Conservation (phyloP, 2,329 filamentous ascomycete genomes). For the Pseudopyricularia cyperi region DNA sequence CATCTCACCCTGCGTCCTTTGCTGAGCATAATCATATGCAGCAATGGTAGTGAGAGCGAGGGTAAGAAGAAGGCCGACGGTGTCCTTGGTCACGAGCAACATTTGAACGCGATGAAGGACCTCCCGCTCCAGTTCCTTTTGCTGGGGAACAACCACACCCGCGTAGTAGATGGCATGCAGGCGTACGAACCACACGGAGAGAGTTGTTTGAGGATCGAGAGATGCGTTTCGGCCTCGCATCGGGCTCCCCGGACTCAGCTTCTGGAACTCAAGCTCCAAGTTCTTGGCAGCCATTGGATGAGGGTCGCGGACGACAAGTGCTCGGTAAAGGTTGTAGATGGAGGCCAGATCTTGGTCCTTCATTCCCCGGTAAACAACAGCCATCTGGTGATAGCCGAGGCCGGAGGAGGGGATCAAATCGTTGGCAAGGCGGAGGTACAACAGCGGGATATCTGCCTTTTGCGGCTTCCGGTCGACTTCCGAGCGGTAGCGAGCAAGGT, state of each 20-base stretch:
- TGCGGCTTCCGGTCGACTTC: slow-evolving; percentile 61
- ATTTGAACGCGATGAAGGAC: slow-evolving; percentile 67
- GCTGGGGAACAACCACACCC: slow-evolving; percentile 59
- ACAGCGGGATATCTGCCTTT: slow-evolving; percentile 67
- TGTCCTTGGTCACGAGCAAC: slow-evolving; percentile 54
- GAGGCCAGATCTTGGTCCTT: slow-evolving; percentile 63
- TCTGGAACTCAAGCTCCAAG: slow-evolving; percentile 63
- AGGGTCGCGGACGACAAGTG: slow-evolving; percentile 60
- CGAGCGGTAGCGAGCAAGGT: slow-evolving; percentile 74
- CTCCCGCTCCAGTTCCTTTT: slow-evolving; percentile 73
- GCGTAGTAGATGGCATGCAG: slow-evolving; percentile 77
- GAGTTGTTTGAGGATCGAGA: slow-evolving; percentile 46
- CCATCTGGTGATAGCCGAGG: slow-evolving; percentile 78
- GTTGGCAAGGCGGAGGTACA: slow-evolving; percentile 74
- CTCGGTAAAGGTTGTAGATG: slow-evolving; percentile 81
- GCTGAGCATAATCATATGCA: slow-evolving; percentile 60
- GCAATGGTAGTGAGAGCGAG: slow-evolving; percentile 79
- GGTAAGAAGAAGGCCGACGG: slow-evolving; percentile 57
- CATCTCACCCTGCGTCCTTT: slow-evolving; percentile 10
- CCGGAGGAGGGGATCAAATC: slow-evolving; percentile 69
- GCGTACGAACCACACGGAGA: slow-evolving; percentile 72
- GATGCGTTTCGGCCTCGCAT: slow-evolving; percentile 14
- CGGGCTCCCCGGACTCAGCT: slow-evolving; percentile 23
- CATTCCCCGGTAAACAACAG: slow-evolving; percentile 69
- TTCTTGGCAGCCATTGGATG: slow-evolving; percentile 65